Evolutionary conservation across 2,329 filamentous ascomycete species (phyloP), one percentile per base, ranked within the genome.

Genomic region (Monosporascus sp.): DNA sequence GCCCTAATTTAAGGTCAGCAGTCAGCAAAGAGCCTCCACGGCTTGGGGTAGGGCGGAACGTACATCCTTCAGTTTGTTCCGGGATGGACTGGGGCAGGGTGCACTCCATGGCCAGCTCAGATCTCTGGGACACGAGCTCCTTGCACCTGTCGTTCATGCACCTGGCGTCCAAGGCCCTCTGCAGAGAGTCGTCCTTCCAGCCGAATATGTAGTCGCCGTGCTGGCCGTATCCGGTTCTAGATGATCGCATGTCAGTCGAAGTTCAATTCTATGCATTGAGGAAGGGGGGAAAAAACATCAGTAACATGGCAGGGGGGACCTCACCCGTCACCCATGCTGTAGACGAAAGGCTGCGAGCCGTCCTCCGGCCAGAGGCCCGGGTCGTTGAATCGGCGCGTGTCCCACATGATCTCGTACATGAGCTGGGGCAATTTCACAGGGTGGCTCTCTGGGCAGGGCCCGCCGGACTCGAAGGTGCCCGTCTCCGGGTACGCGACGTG

Each of bases 401-500:
- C 60, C 62, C 62, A 64, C 2, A 63, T 59, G 11, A 60, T 49
- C 48, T 64, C 62, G 51, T 61, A 60, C 54, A 64, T 61, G 3
- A 64, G 49, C 41, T 64, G 62, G 2, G 62, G 62, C 24, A 64
- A 45, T 18, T 50, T 52, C 15, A 61, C 56, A 11, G 62, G 62
- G 24, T 64, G 62, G 11, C 53, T 56, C n/a, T 55, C 53, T 3
- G 63, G 60, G 37, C 63, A 65, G 9, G 55, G 51, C 17, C 57
- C 58, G 22, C 48, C 37, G 15, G 48, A 51, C 37, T 59, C 57
- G 41, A 58, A 59, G 14, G 49, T 54, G 8, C 60, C 60, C 17
- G 51, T 57, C 48, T 50, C 59, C 7, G 78, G 78, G 54, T 80
- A 81, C 5, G 71, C 67, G 60, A 81, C 71, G 58, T 81, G 79